Evolutionary conservation across 306 rosid species (phyloP).

Genomic region (Castanea sativa): DNA sequence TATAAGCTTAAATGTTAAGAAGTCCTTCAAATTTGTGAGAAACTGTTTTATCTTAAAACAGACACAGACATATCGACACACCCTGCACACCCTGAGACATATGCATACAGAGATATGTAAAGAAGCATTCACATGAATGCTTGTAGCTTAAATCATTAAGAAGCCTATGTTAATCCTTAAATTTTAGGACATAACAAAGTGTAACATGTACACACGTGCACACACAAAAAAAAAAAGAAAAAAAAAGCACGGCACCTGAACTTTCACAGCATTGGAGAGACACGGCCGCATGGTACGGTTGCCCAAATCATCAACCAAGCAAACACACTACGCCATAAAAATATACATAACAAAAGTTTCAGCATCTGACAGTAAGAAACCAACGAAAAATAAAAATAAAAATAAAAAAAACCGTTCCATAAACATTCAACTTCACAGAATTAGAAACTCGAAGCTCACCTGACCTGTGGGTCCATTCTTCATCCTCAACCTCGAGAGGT

Average conservation of each 20-base stretch:
- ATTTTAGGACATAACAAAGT: not conserved
- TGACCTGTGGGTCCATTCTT: slow-evolving; percentile 85
- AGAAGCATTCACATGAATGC: not conserved
- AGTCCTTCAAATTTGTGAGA: not conserved
- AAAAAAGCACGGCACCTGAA: slow-evolving; percentile 49
- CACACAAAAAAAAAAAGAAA: not conserved
- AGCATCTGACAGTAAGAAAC: slow-evolving; percentile 4
- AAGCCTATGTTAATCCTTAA: not conserved
- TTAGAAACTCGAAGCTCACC: slow-evolving; percentile 41
- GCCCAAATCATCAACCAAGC: slow-evolving; percentile 81
- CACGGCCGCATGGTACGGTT: slow-evolving; percentile 97
- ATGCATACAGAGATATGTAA: not conserved
- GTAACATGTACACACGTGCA: not conserved
- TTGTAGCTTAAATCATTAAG: not conserved
- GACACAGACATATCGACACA: not conserved
- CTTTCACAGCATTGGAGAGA: slow-evolving; percentile 84
- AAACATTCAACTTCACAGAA: not conserved
- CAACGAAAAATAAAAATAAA: not conserved
- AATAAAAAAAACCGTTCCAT: not conserved
- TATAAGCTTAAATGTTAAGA: not conserved
- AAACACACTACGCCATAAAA: slow-evolving; percentile 70
- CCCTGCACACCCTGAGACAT: not conserved
- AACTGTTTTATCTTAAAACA: not conserved
- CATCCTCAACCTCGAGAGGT: slow-evolving; percentile 67
- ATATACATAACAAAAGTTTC: slow-evolving; percentile 12